phyloP scores from a whole-genome alignment of 1,284 basidiomycete genomes.

The Puccinia novopanici region DNA sequence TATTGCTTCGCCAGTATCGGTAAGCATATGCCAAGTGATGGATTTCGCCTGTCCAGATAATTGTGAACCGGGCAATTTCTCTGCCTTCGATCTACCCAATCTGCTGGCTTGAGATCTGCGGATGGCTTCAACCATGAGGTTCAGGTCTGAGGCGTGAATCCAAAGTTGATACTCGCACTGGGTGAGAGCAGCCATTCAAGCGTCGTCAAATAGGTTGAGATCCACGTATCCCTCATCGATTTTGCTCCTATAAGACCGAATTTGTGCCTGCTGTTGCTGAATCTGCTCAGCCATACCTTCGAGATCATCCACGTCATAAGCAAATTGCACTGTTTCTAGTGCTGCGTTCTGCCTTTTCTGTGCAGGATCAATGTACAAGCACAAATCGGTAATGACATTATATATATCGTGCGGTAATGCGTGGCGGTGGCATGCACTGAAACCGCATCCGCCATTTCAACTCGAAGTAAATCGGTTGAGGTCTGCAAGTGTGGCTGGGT shows the following conservation, averaged over 20 bases:
- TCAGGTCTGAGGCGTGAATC: conserved; percentile 76
- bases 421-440: conserved; percentile 82
- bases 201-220: conserved; percentile 62
- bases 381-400: conserved; percentile 80
- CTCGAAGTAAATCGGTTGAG: conserved; percentile 48
- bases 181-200: conserved; percentile 66
- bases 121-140: conserved; percentile 85
- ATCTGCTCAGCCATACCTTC: conserved; percentile 50
- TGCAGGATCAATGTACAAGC: conserved; percentile 83
- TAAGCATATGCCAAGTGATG: conserved; percentile 92
- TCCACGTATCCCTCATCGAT: conserved; percentile 52
- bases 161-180: conserved; percentile 72
- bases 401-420: conserved; percentile 85
- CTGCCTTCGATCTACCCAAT: conserved; percentile 68
- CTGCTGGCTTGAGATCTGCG: conserved; percentile 70
- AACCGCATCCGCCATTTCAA: conserved; percentile 61
- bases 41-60: conserved; percentile 80
- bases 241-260: conserved; percentile 38
- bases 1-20: conserved; percentile 71
- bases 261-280: conserved; percentile 45
- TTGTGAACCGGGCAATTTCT: conserved; percentile 68
- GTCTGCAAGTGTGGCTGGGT: conserved; percentile 51
- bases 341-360: conserved; percentile 75
- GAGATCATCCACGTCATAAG: conserved; percentile 53
- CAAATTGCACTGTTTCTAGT: conserved; percentile 78